Conservation (phyloP, 2,329 filamentous ascomycete genomes). For the Xylaria sp. region DNA sequence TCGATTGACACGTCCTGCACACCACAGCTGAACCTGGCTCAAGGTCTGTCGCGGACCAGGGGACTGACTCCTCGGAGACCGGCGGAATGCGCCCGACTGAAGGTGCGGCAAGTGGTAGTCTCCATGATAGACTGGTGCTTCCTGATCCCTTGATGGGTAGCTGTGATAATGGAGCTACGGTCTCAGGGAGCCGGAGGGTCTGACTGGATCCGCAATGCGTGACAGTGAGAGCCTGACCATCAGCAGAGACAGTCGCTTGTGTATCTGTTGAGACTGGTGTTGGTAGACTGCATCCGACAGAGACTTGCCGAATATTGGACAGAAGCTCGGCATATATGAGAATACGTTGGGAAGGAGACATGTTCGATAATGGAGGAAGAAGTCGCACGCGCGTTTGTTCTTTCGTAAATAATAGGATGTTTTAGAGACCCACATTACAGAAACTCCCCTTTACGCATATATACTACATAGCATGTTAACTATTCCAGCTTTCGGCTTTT, state of each 20-base stretch:
- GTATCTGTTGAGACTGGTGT: constrained; percentile 58
- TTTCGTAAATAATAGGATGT: constrained; percentile 4
- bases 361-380: constrained; percentile 37
- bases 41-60: constrained; percentile 68
- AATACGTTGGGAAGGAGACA: constrained; percentile 42
- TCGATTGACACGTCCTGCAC: constrained; percentile 55
- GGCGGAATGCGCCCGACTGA: constrained; percentile 7
- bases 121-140: constrained; percentile 61
- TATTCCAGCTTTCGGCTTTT: background rate
- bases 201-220: constrained; percentile 56
- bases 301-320: constrained; percentile 72
- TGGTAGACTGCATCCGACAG: constrained; percentile 64
- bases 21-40: constrained; percentile 52
- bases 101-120: constrained; percentile 57
- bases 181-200: constrained; percentile 57
- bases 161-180: constrained; percentile 49
- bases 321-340: constrained; percentile 73
- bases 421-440: background rate
- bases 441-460: constrained; percentile 17
- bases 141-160: constrained; percentile 54
- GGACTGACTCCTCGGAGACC: constrained; percentile 55
- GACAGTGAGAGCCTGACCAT: constrained; percentile 60
- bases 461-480: background rate
- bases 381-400: background rate
- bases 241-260: constrained; percentile 56